Evolutionary conservation across 805 yeast genomes (phyloP), one percentile per base, ranked within the genome.

Genomic region (Suhomyces faveliae): DNA sequence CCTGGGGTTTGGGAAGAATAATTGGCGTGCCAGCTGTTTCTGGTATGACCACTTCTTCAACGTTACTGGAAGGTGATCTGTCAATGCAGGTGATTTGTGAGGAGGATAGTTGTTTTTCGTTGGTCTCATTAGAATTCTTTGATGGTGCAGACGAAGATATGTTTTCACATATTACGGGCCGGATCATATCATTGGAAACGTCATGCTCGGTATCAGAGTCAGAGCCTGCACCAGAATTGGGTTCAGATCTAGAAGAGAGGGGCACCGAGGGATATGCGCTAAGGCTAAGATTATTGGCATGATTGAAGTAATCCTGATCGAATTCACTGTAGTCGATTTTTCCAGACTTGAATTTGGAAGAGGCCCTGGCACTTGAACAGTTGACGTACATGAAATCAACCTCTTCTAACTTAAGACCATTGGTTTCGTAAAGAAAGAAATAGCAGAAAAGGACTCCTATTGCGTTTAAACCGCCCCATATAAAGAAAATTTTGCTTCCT

Each of bases 351-450:
- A 81, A 83, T 23, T 65, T 61, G 10, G 66, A 53, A 0, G 89
- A 83, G 9, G 63, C 64, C 13, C 78, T 63, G 1, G 90, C 85
- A 58, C 62, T 76, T 37, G 76, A 67, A 56, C 91, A 83, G 29
- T 74, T 72, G 44, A 77, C 74, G 61, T 84, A 88, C 71, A 88
- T 71, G 52, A 81, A 87, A 68, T 89, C 91, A 45, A 89, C 84
- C 55, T 89, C 89, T 66, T 89, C 96, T 61, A 89, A 76, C 57
- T 83, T 80, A 44, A 88, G 71, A 0, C 95, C 95, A 57, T 81
- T 84, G 0, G 96, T 88, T 63, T 87, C 94, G 66, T 84, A 87
- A 27, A 87, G 88, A 47, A 78, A 71, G 44, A 85, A 78, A 63
- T 83, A 85, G 5, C 83, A 83, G 51, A 83, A 77, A 3, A 84